Evolutionary conservation across 257 asterid genomes (phyloP), one percentile per base, ranked within the genome.

Genomic region (Solanum pimpinellifolium): DNA sequence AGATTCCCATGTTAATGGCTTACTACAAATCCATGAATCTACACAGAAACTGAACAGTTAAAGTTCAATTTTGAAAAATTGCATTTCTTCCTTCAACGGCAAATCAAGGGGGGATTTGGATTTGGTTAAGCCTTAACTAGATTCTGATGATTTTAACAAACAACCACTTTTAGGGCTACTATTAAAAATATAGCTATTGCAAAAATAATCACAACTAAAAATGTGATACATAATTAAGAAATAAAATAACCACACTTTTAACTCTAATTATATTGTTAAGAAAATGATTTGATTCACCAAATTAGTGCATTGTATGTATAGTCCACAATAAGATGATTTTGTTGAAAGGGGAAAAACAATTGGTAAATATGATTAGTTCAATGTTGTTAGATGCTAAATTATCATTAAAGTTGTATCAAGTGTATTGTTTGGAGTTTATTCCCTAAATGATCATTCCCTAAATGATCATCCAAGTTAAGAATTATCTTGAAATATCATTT

Each of bases 1-100:
- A 23, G 78, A 93, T 85, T 87, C 95, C 96, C 98, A 94, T 96
- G 68, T 83, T 66, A 83, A n/a, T 81, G 44, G 47, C 65, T 7
- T 78, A 25, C 84, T n/a, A 76, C 83, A 76, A 39, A 76, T 76
- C 83, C 60, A 76, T 41, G 21, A 41, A 76, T 76, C 83, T 42
- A 27, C 33, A 62, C 13, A 62, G 69, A 62, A 23, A 62, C 29
- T 62, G 69, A 23, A 31, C 69, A 62, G 29, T 62, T 23, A 62
- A 62, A 62, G 69, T 62, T 62, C 3, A 16, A 16, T 72, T 33
- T 72, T n/a, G 13, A 12, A 39, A 39, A 25, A n/a, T 42, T 76
- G 37, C 60, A 76, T 76, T 41, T 76, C 59, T 76, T 31, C 60
- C 82, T 74, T 74, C 82, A 74, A 74, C 49, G 52, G 44, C 52